These are phyloP conservation scores for Hypoxylon intermedium DNA, from an alignment of 495 filamentous ascomycete species.

Conservation along the genomic window DNA sequence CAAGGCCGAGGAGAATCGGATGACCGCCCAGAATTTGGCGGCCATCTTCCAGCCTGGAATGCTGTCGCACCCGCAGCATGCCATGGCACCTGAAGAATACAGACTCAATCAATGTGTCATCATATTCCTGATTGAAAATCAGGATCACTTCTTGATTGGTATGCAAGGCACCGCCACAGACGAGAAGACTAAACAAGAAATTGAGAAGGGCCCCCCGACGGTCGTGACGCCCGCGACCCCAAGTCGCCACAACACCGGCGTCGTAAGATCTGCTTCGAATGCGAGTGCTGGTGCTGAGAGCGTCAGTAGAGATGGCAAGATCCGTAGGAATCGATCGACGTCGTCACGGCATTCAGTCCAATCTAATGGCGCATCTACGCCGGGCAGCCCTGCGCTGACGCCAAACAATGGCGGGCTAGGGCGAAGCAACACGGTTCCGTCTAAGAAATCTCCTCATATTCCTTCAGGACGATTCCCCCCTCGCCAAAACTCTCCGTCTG, in stretches of 20 bases:
- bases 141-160: constrained; percentile 87
- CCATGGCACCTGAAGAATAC: constrained; percentile 94
- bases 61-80: constrained; percentile 90
- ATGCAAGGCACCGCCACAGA: constrained; percentile 93
- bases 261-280: constrained; percentile 81
- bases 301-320: constrained; percentile 75
- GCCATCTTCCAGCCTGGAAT: constrained; percentile 98
- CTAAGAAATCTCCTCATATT: constrained; percentile 82
- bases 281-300: constrained; percentile 88
- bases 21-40: constrained; percentile 93
- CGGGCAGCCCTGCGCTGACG: constrained; percentile 68
- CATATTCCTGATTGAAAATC: constrained; percentile 97
- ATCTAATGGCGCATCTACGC: constrained; percentile 73
- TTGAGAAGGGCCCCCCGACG: constrained; percentile 71
- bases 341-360: constrained; percentile 71
- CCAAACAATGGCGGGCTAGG: constrained; percentile 69
- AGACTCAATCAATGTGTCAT: constrained; percentile 94
- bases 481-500: constrained; percentile 46
- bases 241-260: constrained; percentile 50
- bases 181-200: constrained; percentile 83
- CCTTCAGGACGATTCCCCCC: constrained; percentile 62
- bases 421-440: constrained; percentile 94
- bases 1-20: constrained; percentile 94
- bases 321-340: constrained; percentile 83
- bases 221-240: constrained; percentile 63